Evolutionary conservation across 2,329 filamentous ascomycete species (phyloP).

Genomic region (Sarocladium oryzae): DNA sequence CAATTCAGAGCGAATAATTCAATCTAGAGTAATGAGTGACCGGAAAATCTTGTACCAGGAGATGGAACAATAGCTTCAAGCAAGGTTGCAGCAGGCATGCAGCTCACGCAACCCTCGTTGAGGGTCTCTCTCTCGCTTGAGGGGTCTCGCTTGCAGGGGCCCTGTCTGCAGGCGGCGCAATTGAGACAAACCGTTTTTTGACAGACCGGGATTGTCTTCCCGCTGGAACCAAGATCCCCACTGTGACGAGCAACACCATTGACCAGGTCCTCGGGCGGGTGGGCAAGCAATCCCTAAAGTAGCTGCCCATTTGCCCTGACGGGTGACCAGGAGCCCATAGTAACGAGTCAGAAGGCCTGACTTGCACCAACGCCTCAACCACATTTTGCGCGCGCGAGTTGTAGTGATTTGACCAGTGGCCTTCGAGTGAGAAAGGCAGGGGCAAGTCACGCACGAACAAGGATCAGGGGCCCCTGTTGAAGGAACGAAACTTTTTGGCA

Average conservation of each 20-base stretch:
- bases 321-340: not conserved
- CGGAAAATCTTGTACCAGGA: not conserved
- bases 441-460: no score
- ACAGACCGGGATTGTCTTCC: not conserved
- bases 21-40: no score
- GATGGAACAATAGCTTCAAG: not conserved
- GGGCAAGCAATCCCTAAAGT: no score
- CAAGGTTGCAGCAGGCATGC: not conserved
- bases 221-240: not conserved
- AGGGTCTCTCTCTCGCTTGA: not conserved
- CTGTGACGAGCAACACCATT: not conserved
- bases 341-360: not conserved
- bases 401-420: no score
- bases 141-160: not conserved
- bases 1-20: no score
- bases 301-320: no score
- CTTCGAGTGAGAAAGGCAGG: no score
- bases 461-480: no score
- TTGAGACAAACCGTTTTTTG: constrained; percentile 1
- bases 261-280: constrained; percentile 3
- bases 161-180: not conserved
- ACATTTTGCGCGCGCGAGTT: no score
- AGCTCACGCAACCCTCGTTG: not conserved
- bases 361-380: no score
- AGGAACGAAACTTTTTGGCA: no score